phyloP scores from a whole-genome alignment of 805 yeast species.

The Wickerhamomyces alni region DNA sequence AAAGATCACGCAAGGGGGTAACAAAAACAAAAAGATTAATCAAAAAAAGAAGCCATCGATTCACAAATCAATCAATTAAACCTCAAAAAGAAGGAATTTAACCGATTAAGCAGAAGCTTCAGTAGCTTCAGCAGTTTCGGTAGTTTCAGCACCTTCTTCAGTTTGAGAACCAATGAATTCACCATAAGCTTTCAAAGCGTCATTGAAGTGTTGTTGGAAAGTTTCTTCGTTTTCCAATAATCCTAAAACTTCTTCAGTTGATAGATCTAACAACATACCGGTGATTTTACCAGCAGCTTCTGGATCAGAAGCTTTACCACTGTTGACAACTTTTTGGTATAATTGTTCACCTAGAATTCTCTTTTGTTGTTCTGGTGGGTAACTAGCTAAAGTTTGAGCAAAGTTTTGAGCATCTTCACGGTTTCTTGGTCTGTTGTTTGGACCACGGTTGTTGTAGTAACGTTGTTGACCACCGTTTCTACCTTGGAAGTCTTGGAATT shows the following conservation, averaged over 20 bases:
- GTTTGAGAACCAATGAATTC: conserved; percentile 45
- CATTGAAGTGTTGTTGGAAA: conserved; percentile 86
- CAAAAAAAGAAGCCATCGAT: too few relatives aligned
- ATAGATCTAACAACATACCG: conserved; percentile 97
- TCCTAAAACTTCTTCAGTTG: conserved; percentile 82
- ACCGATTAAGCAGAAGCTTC: conserved; percentile 7
- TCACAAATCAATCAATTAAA: too few relatives aligned
- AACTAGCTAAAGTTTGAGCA: conserved; percentile 55
- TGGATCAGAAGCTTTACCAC: conserved; percentile 81
- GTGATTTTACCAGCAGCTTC: conserved; percentile 98
- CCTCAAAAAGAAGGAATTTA: neutral
- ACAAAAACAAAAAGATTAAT: neutral
- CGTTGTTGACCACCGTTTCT: conserved; percentile 31
- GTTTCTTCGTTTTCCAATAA: conserved; percentile 86
- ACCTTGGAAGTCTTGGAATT: conserved; percentile 60
- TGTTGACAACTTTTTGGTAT: conserved; percentile 85
- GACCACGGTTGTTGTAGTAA: conserved; percentile 37
- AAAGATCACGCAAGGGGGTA: neutral
- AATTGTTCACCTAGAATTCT: conserved; percentile 96
- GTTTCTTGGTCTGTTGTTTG: conserved; percentile 30
- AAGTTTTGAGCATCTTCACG: conserved; percentile 30
- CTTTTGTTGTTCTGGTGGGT: conserved; percentile 90
- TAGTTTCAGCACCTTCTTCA: conserved; percentile 8
- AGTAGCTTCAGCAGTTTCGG: conserved; percentile 7
- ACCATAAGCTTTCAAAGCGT: conserved; percentile 92